Evolutionary conservation across 805 yeast genomes (phyloP).

Genomic region (Zygosaccharomyces siamensis): DNA sequence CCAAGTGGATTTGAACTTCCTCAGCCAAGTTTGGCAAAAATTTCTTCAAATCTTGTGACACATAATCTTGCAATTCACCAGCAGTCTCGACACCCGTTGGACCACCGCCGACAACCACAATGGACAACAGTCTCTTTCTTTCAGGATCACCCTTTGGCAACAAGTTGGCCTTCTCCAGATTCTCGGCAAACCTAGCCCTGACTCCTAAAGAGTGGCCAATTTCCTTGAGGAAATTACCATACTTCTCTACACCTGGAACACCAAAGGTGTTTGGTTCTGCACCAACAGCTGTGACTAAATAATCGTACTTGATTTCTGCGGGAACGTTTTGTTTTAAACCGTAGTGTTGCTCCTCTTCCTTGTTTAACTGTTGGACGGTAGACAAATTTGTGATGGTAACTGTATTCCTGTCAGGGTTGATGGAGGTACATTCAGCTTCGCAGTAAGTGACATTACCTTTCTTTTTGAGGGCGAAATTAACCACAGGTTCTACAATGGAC

Average conservation of each 20-base stretch:
- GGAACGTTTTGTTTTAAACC: constrained; percentile 39
- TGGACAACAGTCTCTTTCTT: constrained; percentile 77
- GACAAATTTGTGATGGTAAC: constrained; percentile 53
- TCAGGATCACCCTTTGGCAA: constrained; percentile 75
- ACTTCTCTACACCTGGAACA: constrained; percentile 82
- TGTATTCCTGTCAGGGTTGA: constrained; percentile 70
- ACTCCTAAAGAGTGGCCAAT: constrained; percentile 79
- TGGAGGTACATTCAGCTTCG: constrained; percentile 85
- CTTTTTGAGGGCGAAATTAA: constrained; percentile 74
- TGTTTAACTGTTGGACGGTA: constrained; percentile 29
- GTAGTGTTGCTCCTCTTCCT: constrained; percentile 36
- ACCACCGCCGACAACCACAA: constrained; percentile 95
- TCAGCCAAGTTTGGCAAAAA: constrained; percentile 83
- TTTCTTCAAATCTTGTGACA: constrained; percentile 80
- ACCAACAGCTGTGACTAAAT: constrained; percentile 86
- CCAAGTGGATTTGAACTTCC: constrained; percentile 79
- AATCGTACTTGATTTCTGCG: constrained; percentile 61
- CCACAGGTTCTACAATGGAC: constrained; percentile 91
- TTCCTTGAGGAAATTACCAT: constrained; percentile 86
- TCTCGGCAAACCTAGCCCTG: constrained; percentile 75
- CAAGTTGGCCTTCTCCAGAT: constrained; percentile 82
- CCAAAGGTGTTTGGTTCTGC: constrained; percentile 93
- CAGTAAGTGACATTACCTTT: constrained; percentile 75
- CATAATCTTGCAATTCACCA: constrained; percentile 92
- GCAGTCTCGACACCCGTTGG: constrained; percentile 98